These are phyloP conservation scores for Passiflora organensis DNA, from an alignment of 345 rosid genomes.

Conservation along the genomic window DNA sequence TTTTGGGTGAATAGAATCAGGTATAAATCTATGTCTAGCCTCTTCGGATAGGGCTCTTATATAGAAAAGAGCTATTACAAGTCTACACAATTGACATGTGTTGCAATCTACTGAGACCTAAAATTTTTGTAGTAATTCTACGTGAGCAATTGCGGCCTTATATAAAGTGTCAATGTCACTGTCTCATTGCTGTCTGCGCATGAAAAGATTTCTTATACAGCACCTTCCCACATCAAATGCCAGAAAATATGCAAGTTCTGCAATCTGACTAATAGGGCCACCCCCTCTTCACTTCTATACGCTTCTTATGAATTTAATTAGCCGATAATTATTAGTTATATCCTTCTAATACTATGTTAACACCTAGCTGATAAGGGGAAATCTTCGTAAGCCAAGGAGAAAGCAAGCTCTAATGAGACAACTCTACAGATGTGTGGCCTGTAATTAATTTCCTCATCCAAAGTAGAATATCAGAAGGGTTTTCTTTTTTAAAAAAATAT, in stretches of 20 bases:
- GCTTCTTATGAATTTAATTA: conserved; percentile 8
- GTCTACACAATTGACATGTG: conserved; percentile 15
- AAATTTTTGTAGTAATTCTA: conserved; percentile 33
- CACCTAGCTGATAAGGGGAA: no score
- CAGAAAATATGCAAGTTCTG: neutral
- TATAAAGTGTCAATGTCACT: conserved; percentile 34
- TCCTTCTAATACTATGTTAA: neutral
- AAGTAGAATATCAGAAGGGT: no score
- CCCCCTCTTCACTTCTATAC: neutral
- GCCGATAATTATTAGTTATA: neutral
- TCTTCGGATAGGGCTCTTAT: neutral
- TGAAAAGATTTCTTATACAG: conserved; percentile 10
- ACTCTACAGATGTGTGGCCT: no score
- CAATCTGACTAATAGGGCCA: neutral
- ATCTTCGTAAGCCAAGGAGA: no score
- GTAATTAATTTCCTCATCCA: no score
- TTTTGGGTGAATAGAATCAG: neutral
- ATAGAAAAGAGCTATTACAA: conserved; percentile 15
- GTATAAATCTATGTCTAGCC: neutral
- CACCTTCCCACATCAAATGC: conserved; percentile 16
- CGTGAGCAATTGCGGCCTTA: conserved; percentile 22
- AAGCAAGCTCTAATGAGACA: no score
- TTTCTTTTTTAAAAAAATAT: no score
- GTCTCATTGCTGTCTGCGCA: conserved; percentile 35
- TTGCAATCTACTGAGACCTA: conserved; percentile 24